Base-by-base conservation (phyloP, 108 stramenopile genomes). In the Fistulifera pelliculosa region DNA sequence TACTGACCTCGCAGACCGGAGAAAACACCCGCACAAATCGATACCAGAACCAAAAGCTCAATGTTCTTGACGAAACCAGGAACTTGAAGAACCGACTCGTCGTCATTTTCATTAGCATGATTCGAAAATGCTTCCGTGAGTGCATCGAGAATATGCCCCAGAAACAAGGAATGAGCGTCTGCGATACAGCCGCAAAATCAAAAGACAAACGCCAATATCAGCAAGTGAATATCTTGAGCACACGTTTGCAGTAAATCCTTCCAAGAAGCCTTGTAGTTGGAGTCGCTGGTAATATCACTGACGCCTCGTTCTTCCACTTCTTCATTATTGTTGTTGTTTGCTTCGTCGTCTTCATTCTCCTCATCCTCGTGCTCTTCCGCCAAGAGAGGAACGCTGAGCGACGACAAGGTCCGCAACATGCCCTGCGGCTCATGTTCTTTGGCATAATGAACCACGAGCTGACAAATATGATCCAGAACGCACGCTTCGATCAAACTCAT, bases 1-100 rank as follows among this genome's bases (percentile, higher is more conserved):
- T 35, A 35, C 31, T 35, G 31, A 35, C 31, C 31, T 7, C 56
- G 16, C 23, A 80, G 18, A 17, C 82, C 85, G n/a, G 78, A 74
- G 61, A 82, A 87, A 22, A 80, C 54, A n/a, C 78, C 83, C 15
- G 75, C 65, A n/a, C 66, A 27, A 38, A 75, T 52, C 3, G 82
- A 70, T 1, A 58, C 70, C 2, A 76, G 38, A 18, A 76, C 61
- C 1, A 83, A 60, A 31, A 68, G 56, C 45, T 62, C 41, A 11
- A 79, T 62, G 58, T 74, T 76, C 4, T 49, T 35, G 52, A 67
- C 54, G 61, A 83, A 83, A 0, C 70, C 72, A 1, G 74, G 72
- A 2, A 78, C 69, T 40, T 77, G 60, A 21, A 47, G 24, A 21
- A 69, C 64, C 2, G 44, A 56, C 39, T 64, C 54, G 57, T 55